phyloP scores from a whole-genome alignment of 2,329 filamentous ascomycete species.

The Cercospora sp. region DNA sequence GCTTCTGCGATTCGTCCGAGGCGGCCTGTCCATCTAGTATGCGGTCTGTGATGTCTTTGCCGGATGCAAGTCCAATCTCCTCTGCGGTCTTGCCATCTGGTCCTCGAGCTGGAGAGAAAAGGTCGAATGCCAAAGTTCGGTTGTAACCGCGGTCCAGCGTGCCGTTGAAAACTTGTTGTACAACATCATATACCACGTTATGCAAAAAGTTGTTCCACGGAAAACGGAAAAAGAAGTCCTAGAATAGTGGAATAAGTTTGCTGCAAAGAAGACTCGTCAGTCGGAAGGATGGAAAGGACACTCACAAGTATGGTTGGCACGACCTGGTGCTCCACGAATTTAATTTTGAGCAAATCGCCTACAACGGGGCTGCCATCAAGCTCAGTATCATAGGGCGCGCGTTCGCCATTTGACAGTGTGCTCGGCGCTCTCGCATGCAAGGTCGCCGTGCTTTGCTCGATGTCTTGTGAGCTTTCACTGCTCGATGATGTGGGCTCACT shows the following conservation, averaged over 20 bases:
- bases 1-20: constrained; percentile 80
- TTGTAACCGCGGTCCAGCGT: constrained; percentile 97
- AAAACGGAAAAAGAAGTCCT: constrained; percentile 98
- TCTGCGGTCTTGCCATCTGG: constrained; percentile 28
- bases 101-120: constrained; percentile 57
- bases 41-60: constrained; percentile 81
- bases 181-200: constrained; percentile 98
- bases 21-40: constrained; percentile 88
- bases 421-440: constrained; percentile 32
- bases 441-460: constrained; percentile 37
- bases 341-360: constrained; percentile 90
- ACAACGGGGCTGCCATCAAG: constrained; percentile 73
- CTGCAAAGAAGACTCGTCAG: constrained; percentile 2
- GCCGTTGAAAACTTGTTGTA: constrained; percentile 98
- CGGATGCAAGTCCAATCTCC: constrained; percentile 52
- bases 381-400: constrained; percentile 56
- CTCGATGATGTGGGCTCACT: constrained; percentile 6
- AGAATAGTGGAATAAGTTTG: constrained; percentile 14
- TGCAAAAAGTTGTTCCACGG: constrained; percentile 99
- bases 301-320: constrained; percentile 92
- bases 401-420: constrained; percentile 28
- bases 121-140: constrained; percentile 80
- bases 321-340: constrained; percentile 91
- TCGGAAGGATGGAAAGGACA: neutral
- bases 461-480: constrained; percentile 26